Evolutionary conservation across 306 rosid genomes (phyloP), one percentile per base, ranked within the genome.

Genomic region (Prunus kanzakura): DNA sequence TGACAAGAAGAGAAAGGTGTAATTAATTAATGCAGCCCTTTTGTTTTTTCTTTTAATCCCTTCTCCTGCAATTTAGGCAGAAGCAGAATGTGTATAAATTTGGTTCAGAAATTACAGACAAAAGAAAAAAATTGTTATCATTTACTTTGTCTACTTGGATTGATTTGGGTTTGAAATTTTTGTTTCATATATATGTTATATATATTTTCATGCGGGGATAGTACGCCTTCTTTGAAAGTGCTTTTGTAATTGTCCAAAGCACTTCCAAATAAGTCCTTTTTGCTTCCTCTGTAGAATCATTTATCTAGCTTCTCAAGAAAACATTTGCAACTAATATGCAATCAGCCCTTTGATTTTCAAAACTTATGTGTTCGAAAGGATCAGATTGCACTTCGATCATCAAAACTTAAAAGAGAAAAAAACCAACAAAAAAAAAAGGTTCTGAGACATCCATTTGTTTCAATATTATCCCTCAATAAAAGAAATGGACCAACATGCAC

Each of bases 1-100:
- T 41, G 72, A 18, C 45, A 74, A 75, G 50, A 71, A 50, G 72
- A 41, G 35, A 25, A 75, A 68, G 51, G 68, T 57, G 27, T 72
- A 57, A 41, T 43, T 23, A 60, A 27, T 46, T 41, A 25, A 18
- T 60, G n/a, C 32, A 3, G n/a, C 4, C 10, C 20, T 1, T 16
- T 6, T 72, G 2, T 14, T 25, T 8, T 68, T 22, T 38, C 13
- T 46, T n/a, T 49, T 7, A 29, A 16, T 10, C 43, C 27, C 35
- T 38, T 73, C 54, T 56, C 67, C 76, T 38, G 30, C 19, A 23
- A 23, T 45, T 60, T 73, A 60, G 69, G 58, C 29, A 60, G 67
- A 23, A 58, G 76, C 45, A 23, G 4, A 30, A 35, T 23, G 68
- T 73, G 69, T 73, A 73, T 20, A 8, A 73, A 43, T 4, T 57